A percentile compares a stretch with the other conserved stretches of the same genome.
These are phyloP conservation scores for Sphagnum fallax DNA, from an alignment of 228 moss, liverwort and hornwort genomes.

Conservation along the genomic window DNA sequence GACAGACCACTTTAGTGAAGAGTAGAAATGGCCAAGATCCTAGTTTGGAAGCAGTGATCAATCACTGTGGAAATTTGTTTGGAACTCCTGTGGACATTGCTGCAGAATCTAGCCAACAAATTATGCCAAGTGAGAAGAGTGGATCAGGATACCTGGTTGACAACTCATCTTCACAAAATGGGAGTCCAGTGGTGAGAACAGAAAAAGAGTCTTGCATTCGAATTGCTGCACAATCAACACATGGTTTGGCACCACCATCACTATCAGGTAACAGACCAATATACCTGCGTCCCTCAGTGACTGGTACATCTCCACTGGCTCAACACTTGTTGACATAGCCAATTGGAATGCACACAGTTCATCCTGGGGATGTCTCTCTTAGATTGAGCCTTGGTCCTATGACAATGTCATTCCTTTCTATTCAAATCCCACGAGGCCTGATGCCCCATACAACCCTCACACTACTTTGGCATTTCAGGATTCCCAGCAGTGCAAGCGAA, in stretches of 20 bases:
- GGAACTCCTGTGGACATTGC: conserved; percentile 13
- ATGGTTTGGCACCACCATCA: conserved; percentile 12
- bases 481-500: background rate
- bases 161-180: conserved; percentile 20
- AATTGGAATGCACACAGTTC: background rate
- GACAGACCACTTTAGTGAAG: background rate
- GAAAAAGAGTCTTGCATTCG: conserved; percentile 29
- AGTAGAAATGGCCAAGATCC: conserved; percentile 11
- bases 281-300: conserved; percentile 17
- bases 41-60: conserved; percentile 9
- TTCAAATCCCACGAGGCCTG: background rate
- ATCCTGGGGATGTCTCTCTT: background rate
- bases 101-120: conserved; percentile 18
- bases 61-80: conserved; percentile 14
- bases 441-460: background rate
- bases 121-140: conserved; percentile 10
- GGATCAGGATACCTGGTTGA: conserved; percentile 14
- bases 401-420: background rate
- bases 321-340: background rate
- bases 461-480: background rate
- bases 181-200: conserved; percentile 25
- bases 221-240: conserved; percentile 4
- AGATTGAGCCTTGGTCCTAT: background rate
- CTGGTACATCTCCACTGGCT: background rate
- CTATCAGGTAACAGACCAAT: conserved; percentile 19